Base-by-base conservation (phyloP, 1,139 yeast genomes). In the Arxiozyma bovina region DNA sequence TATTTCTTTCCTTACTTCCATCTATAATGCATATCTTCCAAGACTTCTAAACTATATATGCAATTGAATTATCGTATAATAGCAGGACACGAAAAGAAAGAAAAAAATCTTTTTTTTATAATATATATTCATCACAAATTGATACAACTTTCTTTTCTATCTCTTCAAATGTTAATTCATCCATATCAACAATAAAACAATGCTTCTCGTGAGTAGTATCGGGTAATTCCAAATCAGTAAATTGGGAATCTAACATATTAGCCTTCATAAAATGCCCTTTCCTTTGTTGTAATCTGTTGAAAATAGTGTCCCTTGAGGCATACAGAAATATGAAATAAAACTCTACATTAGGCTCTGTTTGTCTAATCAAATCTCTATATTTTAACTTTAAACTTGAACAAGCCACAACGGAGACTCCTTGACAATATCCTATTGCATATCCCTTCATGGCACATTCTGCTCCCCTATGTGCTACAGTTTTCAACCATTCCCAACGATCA, bases 401-500 rank as follows among this genome's bases (percentile, higher is more conserved):
- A 1, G 96, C 80, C 1, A 86, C 86, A 17, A 93, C 78, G 3
- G 80, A 70, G 5, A 71, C 59, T 49, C 73, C 70, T 50, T 72
- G 69, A 2, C 61, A 63, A 9, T 70, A 60, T 6, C 8, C 22
- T 8, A 11, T 38, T 11, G 21, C 34, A 7, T 27, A 8, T 22
- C 48, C 48, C 3, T 68, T 66, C 11, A 62, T 52, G 15, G 82
- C 75, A 17, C 15, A 50, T 50, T 71, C 63, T 0, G 63, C 62
- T 1, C 77, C 71, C 9, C 21, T 38, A 18, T 64, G 60, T 1
- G 88, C 77, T 7, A 89, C 69, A 48, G 70, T 66, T 49, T 74
- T 70, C 34, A 93, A 75, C 99, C 99, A 93, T 1, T 79, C 93
- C 91, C 93, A 87, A 57, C 99, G 74, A 68, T 93, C 99, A 1